A percentile compares a stretch with the other conserved stretches of the same genome.
Evolutionary conservation across 2,329 filamentous ascomycete species (phyloP).

Genomic region (Penicillium sp.): DNA sequence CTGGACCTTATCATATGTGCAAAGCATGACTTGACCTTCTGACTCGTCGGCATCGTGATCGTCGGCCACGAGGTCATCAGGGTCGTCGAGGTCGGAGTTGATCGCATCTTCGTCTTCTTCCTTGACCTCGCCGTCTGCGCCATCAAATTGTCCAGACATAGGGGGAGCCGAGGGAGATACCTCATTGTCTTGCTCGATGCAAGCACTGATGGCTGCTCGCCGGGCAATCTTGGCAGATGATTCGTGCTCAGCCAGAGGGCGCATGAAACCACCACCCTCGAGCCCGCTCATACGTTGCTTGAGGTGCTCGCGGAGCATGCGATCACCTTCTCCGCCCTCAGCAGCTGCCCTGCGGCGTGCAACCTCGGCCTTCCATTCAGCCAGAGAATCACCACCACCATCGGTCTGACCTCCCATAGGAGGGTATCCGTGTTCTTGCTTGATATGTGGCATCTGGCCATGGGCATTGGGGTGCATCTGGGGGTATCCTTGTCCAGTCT

Average conservation of each 20-base stretch:
- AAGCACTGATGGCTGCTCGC: constrained; percentile 31
- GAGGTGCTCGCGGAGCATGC: constrained; percentile 45
- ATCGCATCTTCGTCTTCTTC: constrained; percentile 89
- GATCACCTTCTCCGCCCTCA: constrained; percentile 39
- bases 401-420: constrained; percentile 68
- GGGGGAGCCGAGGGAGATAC: constrained; percentile 10
- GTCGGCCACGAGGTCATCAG: constrained; percentile 80
- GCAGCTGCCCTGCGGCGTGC: constrained; percentile 44
- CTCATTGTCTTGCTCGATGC: constrained; percentile 6
- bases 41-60: constrained; percentile 86
- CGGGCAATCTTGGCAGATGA: constrained; percentile 39
- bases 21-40: constrained; percentile 89
- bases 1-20: constrained; percentile 99
- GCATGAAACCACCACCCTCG: constrained; percentile 50
- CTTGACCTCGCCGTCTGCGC: constrained; percentile 54
- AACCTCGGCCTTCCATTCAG: constrained; percentile 54
- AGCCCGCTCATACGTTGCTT: constrained; percentile 42
- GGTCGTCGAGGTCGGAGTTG: constrained; percentile 96
- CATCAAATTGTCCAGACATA: constrained; percentile 57
- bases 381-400: constrained; percentile 61
- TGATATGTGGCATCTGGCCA: constrained; percentile 46
- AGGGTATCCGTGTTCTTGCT: constrained; percentile 40
- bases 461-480: constrained; percentile 33
- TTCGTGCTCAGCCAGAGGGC: constrained; percentile 43
- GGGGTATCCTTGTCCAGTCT: constrained; percentile 36